A percentile compares a stretch with the other conserved stretches of the same genome.
These are phyloP conservation scores for Adenanthera pavonina DNA, from an alignment of 306 rosid genomes.

Conservation along the genomic window DNA sequence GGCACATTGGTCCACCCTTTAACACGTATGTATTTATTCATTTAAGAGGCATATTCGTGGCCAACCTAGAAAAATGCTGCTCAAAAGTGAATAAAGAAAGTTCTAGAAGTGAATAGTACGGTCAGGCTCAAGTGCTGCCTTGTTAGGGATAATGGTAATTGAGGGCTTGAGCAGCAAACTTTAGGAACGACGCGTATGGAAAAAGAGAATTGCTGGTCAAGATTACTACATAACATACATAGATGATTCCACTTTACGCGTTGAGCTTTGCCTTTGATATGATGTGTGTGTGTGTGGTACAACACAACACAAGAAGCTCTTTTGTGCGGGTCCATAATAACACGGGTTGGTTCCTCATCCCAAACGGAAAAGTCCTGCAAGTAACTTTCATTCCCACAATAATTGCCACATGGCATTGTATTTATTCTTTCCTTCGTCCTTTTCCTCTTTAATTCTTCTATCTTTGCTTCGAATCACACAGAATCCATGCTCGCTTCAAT, in stretches of 20 bases:
- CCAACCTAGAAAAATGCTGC: background rate
- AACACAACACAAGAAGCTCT: background rate
- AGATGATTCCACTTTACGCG: background rate
- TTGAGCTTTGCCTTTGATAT: background rate
- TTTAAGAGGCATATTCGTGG: background rate
- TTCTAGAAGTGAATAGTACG: too few species aligned
- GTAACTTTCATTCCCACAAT: background rate
- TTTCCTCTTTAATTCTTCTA: background rate
- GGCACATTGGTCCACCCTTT: too few species aligned
- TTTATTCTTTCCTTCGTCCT: background rate
- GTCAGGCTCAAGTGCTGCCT: too few species aligned
- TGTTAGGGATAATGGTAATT: too few species aligned
- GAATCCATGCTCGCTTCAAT: constrained; percentile 10
- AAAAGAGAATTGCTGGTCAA: background rate
- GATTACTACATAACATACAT: background rate
- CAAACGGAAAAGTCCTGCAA: background rate
- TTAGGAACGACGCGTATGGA: background rate
- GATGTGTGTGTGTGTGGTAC: background rate
- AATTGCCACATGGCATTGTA: background rate
- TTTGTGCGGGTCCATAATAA: too few species aligned
- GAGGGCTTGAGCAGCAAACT: too few species aligned
- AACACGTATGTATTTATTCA: background rate
- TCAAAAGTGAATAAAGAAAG: too few species aligned
- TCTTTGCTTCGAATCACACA: background rate
- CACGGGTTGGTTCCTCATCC: background rate